Base-by-base conservation (phyloP, 2,329 filamentous ascomycete species). In the Fusarium torreyae region DNA sequence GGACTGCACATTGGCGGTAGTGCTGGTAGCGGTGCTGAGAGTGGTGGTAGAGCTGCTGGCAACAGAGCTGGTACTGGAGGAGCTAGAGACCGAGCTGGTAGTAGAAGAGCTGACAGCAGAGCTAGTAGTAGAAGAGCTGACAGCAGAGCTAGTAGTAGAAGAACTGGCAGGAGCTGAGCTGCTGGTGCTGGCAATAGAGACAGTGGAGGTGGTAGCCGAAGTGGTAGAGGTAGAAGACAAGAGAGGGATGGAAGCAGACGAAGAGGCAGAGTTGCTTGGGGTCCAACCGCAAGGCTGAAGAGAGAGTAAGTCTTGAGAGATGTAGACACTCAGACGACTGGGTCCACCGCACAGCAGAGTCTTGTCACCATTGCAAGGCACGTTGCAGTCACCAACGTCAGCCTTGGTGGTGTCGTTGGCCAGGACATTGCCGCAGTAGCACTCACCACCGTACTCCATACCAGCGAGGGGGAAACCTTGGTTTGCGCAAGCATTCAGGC, bases 391-490 rank as follows among this genome's bases (percentile, higher is more conserved):
- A 15, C 69, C 67, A 22, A 72, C 61, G 49, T 79, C 74, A 13
- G 79, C 81, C 33, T 78, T 71, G 33, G 62, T 63, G 7, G 81
- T 84, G 57, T 79, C 78, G 66, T 84, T 85, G 39, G 85, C 87
- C 34, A 89, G 79, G 28, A 88, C 81, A 39, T 84, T 83, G 44
- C 85, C 85, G 68, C 85, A 87, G 73, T 80, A 86, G 68, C 84
- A 86, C 69, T 85, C 81, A 26, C 78, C 79, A 74, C 81, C 81
- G 56, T 79, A 85, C 76, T 87, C 83, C 11, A 81, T 79, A 57
- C 84, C 84, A 28, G 85, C 85, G 52, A 83, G 82, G 42, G 84
- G 82, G 71, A 81, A 86, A 18, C 83, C 83, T 15, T 79, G 76
- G 18, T 71, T 72, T 53, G 79, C 74, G 73, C 85, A 87, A 55